phyloP scores from a whole-genome alignment of 345 rosid genomes.

The Salix exigua region DNA sequence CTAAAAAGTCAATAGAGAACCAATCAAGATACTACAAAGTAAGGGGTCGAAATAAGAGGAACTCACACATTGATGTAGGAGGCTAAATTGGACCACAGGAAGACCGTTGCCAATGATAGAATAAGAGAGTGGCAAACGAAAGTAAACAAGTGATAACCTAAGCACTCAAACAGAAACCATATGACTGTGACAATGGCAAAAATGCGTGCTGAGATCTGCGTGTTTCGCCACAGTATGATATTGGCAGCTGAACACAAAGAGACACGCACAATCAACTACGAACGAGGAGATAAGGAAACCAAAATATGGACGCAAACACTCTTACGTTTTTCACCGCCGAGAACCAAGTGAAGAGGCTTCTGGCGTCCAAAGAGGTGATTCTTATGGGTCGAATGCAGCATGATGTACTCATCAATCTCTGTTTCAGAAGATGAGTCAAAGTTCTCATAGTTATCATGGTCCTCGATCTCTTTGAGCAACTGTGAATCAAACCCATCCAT shows the following conservation, averaged over 20 bases:
- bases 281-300: neutral
- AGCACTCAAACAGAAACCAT: slow-evolving; percentile 25
- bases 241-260: slow-evolving; percentile 17
- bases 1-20: no score
- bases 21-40: no score
- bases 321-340: slow-evolving; percentile 43
- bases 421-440: slow-evolving; percentile 25
- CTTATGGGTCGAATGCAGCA: slow-evolving; percentile 18
- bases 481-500: slow-evolving; percentile 13
- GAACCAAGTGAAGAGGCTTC: slow-evolving; percentile 40
- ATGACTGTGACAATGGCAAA: slow-evolving; percentile 14
- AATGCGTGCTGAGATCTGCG: slow-evolving; percentile 12
- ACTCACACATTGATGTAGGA: slow-evolving; percentile 24
- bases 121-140: slow-evolving; percentile 26
- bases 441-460: neutral
- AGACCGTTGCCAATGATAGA: slow-evolving; percentile 9
- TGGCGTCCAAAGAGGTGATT: slow-evolving; percentile 40
- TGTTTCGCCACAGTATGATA: slow-evolving; percentile 27
- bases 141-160: slow-evolving; percentile 25
- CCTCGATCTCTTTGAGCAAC: slow-evolving; percentile 11
- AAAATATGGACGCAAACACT: neutral
- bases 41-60: neutral
- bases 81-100: slow-evolving; percentile 24
- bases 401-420: slow-evolving; percentile 12
- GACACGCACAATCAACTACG: no score